Base-by-base conservation (phyloP, 2,329 filamentous ascomycete genomes). In the Phialophora chinensis region DNA sequence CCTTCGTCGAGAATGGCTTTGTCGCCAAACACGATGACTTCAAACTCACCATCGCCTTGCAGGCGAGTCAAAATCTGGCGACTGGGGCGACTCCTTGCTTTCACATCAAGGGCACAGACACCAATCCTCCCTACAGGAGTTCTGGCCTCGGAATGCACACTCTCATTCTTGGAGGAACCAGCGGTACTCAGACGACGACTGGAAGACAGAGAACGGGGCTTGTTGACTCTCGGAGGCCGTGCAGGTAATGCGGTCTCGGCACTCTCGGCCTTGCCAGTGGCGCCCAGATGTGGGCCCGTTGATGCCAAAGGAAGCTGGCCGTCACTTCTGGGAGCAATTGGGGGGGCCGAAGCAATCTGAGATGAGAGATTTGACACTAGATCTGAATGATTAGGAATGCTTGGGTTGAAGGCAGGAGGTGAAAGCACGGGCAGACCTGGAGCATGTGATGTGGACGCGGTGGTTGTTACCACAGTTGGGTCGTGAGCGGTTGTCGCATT, bases 1-100 rank as follows among this genome's bases (percentile, higher is more conserved):
- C 86, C 86, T 86, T 99, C 95, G 75, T 99, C 95, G 42, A 99
- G 84, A 72, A 99, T 99, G 52, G 97, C 94, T 80, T 99, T 99
- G 82, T 99, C 95, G 56, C 95, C 96, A 81, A 99, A 99, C 12
- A 99, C 94, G 68, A 96, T 90, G 27, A 98, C 93, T 74, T 99
- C 94, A 75, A 99, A 98, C 73, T 98, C 94, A 58, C 90, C 88
- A 71, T 96, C 93, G 38, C 91, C 88, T 71, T 97, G 94, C 23
- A 99, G 84, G 59, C 93, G 88, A 75, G 96, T 98, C 66, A 99
- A 82, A 72, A 99, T 99, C 75, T 97, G 98, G 72, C 96, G 87
- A 76, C 94, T 97, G 1, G 95, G 95, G 79, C 98, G 98, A 83
- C 93, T 97, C 74, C 95, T 87, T 42, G 95, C 95, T 81, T 99